These are phyloP conservation scores for Cyathus striatus DNA, from an alignment of 768 basidiomycete species.

Conservation along the genomic window DNA sequence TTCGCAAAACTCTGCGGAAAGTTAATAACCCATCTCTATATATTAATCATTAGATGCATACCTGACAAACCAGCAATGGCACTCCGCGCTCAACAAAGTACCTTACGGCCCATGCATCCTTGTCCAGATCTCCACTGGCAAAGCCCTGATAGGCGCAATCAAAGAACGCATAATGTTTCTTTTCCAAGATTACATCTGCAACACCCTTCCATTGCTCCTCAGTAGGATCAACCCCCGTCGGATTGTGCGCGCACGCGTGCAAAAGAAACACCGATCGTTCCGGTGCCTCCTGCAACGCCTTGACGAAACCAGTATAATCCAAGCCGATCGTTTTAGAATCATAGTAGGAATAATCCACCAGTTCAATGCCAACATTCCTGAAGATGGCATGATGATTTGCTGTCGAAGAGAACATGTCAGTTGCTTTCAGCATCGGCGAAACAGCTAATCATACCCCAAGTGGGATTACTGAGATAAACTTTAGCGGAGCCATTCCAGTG, in stretches of 20 bases:
- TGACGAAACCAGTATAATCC: slow-evolving; percentile 68
- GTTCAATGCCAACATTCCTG: slow-evolving; percentile 84
- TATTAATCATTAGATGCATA: slow-evolving; percentile 22
- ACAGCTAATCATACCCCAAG: slow-evolving; percentile 68
- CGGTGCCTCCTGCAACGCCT: slow-evolving; percentile 57
- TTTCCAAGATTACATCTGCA: slow-evolving; percentile 64
- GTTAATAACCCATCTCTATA: not conserved
- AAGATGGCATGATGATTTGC: slow-evolving; percentile 90
- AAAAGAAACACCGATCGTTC: slow-evolving; percentile 81
- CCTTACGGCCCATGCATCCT: slow-evolving; percentile 89
- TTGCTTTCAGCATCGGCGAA: not conserved
- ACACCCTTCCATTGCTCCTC: slow-evolving; percentile 79
- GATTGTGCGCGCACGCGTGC: slow-evolving; percentile 96
- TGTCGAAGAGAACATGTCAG: slow-evolving; percentile 17
- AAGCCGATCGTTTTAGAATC: slow-evolving; percentile 86
- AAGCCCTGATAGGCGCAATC: slow-evolving; percentile 98
- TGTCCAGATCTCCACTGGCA: slow-evolving; percentile 86
- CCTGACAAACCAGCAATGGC: slow-evolving; percentile 85
- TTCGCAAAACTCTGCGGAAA: slow-evolving; percentile 84
- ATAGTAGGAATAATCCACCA: slow-evolving; percentile 90
- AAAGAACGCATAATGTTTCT: slow-evolving; percentile 86
- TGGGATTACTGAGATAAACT: slow-evolving; percentile 86
- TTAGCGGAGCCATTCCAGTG: slow-evolving; percentile 60
- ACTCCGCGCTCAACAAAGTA: slow-evolving; percentile 76
- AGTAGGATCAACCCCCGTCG: slow-evolving; percentile 94